Evolutionary conservation across 148 eudicot species (phyloP).

Genomic region (Pharnaceum exiguum): DNA sequence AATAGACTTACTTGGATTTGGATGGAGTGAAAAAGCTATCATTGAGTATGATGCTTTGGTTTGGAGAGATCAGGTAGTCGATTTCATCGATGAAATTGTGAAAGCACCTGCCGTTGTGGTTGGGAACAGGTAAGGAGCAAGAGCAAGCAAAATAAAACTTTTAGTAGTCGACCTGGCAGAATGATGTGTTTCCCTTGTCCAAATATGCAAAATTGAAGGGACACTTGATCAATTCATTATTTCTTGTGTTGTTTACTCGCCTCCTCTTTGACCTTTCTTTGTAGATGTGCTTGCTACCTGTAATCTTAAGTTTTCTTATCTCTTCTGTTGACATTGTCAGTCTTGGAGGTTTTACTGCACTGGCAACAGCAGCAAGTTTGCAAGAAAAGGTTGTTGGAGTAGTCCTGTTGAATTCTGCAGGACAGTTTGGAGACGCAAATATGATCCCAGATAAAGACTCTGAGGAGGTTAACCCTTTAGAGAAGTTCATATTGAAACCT

Average conservation of each 20-base stretch:
- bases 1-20: constrained; percentile 89
- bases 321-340: constrained; percentile 28
- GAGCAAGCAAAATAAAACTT: not conserved
- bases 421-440: constrained; percentile 75
- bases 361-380: constrained; percentile 74
- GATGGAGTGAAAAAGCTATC: constrained; percentile 98
- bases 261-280: too few species aligned
- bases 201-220: too few species aligned
- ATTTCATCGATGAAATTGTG: constrained; percentile 84
- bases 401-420: constrained; percentile 79
- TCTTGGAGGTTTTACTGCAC: constrained; percentile 95
- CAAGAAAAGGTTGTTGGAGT: constrained; percentile 77
- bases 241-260: too few species aligned
- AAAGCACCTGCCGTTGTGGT: constrained; percentile 83
- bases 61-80: constrained; percentile 90
- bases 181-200: not conserved
- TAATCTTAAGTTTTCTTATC: not conserved
- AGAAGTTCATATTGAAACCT: constrained; percentile 67
- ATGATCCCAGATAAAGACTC: constrained; percentile 28
- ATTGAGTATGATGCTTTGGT: constrained; percentile 88
- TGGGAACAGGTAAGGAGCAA: constrained; percentile 64
- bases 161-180: not conserved
- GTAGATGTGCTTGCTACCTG: too few species aligned
- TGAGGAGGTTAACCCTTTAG: constrained; percentile 48
- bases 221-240: too few species aligned